These are phyloP conservation scores for Saturnispora silvae DNA, from an alignment of 805 yeast species.

Conservation along the genomic window DNA sequence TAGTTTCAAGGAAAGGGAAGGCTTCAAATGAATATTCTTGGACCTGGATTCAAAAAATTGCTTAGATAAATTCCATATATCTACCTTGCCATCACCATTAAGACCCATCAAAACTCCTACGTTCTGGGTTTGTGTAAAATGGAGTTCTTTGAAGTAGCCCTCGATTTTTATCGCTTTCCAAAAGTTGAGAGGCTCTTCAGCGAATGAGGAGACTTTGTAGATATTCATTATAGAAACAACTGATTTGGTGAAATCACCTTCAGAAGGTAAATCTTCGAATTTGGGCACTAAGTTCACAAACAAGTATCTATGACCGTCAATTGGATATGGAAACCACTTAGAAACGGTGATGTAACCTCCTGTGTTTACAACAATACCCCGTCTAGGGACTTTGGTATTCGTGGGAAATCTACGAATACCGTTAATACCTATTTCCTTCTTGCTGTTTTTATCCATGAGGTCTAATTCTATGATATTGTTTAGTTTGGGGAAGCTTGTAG, in stretches of 20 bases:
- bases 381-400: slow-evolving; percentile 12
- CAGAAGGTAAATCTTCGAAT: slow-evolving; percentile 9
- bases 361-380: slow-evolving; percentile 21
- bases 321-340: slow-evolving; percentile 19
- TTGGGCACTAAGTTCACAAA: slow-evolving; percentile 20
- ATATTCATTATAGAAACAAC: slow-evolving; percentile 17
- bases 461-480: slow-evolving; percentile 12
- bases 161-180: slow-evolving; percentile 14
- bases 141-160: slow-evolving; percentile 20
- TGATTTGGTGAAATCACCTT: slow-evolving; percentile 9
- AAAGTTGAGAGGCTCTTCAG: slow-evolving; percentile 8
- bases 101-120: slow-evolving; percentile 17
- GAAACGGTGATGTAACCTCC: slow-evolving; percentile 24
- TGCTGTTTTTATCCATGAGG: slow-evolving; percentile 11
- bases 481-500: slow-evolving; percentile 8
- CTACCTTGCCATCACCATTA: slow-evolving; percentile 21
- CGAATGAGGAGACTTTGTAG: slow-evolving; percentile 14
- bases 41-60: slow-evolving; percentile 9
- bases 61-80: slow-evolving; percentile 17
- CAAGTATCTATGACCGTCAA: slow-evolving; percentile 16
- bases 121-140: slow-evolving; percentile 16
- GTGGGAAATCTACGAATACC: slow-evolving; percentile 14
- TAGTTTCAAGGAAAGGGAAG: slow-evolving; percentile 12
- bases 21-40: not conserved
- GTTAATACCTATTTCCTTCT: slow-evolving; percentile 3